These are phyloP conservation scores for Backusella macrospora DNA, from an alignment of 192 early-diverging fungal species.

Conservation along the genomic window DNA sequence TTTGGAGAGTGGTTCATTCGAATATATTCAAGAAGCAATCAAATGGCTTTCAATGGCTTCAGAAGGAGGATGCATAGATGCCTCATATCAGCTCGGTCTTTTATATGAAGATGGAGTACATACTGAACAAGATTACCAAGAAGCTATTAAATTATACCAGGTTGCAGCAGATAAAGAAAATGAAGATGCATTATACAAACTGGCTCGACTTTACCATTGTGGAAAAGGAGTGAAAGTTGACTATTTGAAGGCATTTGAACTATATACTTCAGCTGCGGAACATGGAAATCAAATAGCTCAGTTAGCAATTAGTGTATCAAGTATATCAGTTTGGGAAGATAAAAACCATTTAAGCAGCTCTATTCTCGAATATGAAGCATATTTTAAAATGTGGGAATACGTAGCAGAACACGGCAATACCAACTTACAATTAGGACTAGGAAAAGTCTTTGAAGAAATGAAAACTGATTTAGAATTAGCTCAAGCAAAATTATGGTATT, in stretches of 20 bases:
- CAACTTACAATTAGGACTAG: no score
- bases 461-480: no score
- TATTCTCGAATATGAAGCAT: no score
- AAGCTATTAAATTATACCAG: background rate
- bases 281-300: background rate
- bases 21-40: background rate
- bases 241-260: background rate
- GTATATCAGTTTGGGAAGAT: background rate
- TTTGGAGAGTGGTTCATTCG: background rate
- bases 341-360: background rate
- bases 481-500: no score
- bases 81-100: background rate
- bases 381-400: no score
- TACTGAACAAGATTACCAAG: background rate
- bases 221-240: background rate
- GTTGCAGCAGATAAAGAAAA: background rate
- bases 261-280: background rate
- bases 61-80: background rate
- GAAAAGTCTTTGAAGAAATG: no score
- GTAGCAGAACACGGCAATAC: no score
- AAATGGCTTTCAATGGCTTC: conserved; percentile 3
- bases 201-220: background rate
- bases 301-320: background rate
- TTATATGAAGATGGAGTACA: background rate
- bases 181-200: background rate